Conservation (phyloP, 1,284 basidiomycete genomes). For the Ganoderma sinense region DNA sequence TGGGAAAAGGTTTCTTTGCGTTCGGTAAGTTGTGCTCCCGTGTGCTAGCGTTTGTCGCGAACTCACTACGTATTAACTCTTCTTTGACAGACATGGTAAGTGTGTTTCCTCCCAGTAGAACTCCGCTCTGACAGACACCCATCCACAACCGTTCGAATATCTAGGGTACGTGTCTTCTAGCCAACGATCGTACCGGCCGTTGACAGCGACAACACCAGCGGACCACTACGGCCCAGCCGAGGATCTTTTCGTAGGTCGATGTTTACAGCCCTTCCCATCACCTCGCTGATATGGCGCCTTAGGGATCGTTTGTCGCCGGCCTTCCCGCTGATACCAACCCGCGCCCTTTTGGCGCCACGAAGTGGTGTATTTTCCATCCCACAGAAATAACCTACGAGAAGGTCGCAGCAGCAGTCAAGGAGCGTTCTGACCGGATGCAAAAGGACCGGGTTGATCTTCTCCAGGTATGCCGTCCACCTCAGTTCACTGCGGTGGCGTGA, state of each 20-base stretch:
- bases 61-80: slow-evolving; percentile 4
- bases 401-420: slow-evolving; percentile 65
- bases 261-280: neutral
- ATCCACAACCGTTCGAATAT: slow-evolving; percentile 9
- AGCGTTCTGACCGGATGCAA: slow-evolving; percentile 63
- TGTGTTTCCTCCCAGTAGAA: neutral
- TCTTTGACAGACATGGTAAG: slow-evolving; percentile 44
- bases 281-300: slow-evolving; percentile 17
- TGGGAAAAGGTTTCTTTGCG: slow-evolving; percentile 69
- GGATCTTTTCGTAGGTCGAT: slow-evolving; percentile 67
- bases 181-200: slow-evolving; percentile 1
- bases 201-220: slow-evolving; percentile 48
- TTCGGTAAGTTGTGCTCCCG: slow-evolving; percentile 59
- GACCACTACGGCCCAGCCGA: slow-evolving; percentile 84
- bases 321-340: slow-evolving; percentile 22
- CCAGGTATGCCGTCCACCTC: slow-evolving; percentile 51
- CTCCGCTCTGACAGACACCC: slow-evolving; percentile 3
- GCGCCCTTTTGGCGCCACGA: slow-evolving; percentile 70
- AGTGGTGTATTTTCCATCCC: slow-evolving; percentile 78
- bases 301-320: slow-evolving; percentile 57
- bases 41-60: neutral
- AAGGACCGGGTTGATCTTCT: slow-evolving; percentile 65
- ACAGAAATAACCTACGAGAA: slow-evolving; percentile 54
- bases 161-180: slow-evolving; percentile 24
- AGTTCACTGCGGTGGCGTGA: slow-evolving; percentile 12